Evolutionary conservation across 192 early-diverging fungal genomes (phyloP), one percentile per base, ranked within the genome.

Genomic region (Coemansia umbellata): DNA sequence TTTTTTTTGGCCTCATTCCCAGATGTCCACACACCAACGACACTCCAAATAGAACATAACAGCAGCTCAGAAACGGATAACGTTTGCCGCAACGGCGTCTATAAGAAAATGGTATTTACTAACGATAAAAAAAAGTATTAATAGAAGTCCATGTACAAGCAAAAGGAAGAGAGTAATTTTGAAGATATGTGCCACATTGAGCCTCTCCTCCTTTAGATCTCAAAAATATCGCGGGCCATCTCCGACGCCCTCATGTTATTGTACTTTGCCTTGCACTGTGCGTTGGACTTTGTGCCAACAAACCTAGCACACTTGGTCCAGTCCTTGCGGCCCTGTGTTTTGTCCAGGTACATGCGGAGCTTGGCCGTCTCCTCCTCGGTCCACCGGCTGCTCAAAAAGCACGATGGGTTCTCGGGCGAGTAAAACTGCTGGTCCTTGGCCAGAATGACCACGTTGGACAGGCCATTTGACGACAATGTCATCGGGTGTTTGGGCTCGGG

Each of bases 181-280:
- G n/a, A n/a, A n/a, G n/a, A n/a, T n/a, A n/a, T n/a, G n/a, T n/a
- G n/a, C n/a, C n/a, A n/a, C n/a, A n/a, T n/a, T n/a, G n/a, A n/a
- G n/a, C n/a, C n/a, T n/a, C n/a, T n/a, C n/a, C n/a, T n/a, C n/a
- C 2, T 37, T 31, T 39, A 52, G 17, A 52, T 26, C 2, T 27
- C 11, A 39, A 58, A 19, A 15, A 27, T 30, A 13, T 58, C 47
- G 15, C 49, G 26, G 22, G 21, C 45, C 31, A 51, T 30, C 5
- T 49, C 52, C 15, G 41, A 31, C 5, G 55, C 60, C 4, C 60
- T 47, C 49, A 62, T 62, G 17, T 69, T 69, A 44, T 69, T 69
- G 28, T 55, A 60, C 30, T 63, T 70, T 30, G 60, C 60, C 32
- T 70, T 70, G 32, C 67, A 70, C 45, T 69, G 66, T 0, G 55